These are phyloP conservation scores for Lagerstroemia speciosa DNA, from an alignment of 345 rosid genomes.

Conservation along the genomic window DNA sequence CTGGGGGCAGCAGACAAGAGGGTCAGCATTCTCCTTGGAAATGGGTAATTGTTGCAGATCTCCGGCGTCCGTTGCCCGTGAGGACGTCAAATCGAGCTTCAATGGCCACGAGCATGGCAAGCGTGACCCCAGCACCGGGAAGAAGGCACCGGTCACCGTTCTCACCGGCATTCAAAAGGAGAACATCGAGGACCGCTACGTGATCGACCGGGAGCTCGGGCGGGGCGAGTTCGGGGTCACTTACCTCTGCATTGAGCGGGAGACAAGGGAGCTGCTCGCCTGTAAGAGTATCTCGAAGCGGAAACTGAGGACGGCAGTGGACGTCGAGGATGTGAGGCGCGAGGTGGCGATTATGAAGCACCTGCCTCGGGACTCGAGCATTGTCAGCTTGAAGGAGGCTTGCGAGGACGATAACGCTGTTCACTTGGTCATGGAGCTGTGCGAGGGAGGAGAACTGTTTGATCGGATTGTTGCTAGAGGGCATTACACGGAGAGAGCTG, in stretches of 20 bases:
- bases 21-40: not conserved
- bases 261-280: constrained; percentile 70
- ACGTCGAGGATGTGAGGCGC: constrained; percentile 84
- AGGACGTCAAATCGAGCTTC: constrained; percentile 91
- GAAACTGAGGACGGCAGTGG: constrained; percentile 89
- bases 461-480: constrained; percentile 99
- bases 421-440: constrained; percentile 98
- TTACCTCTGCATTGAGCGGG: constrained; percentile 81
- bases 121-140: constrained; percentile 40
- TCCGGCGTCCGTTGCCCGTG: constrained; percentile 96
- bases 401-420: constrained; percentile 97
- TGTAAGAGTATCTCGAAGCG: constrained; percentile 96
- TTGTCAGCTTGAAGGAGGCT: constrained; percentile 87
- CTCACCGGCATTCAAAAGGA: constrained; percentile 65
- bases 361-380: constrained; percentile 75
- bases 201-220: constrained; percentile 91
- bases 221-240: constrained; percentile 99
- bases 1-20: not conserved
- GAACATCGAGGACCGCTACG: constrained; percentile 82
- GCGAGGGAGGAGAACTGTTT: constrained; percentile 97
- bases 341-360: constrained; percentile 99
- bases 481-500: constrained; percentile 98
- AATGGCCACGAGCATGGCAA: constrained; percentile 65
- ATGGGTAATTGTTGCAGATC: constrained; percentile 99
- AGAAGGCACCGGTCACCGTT: constrained; percentile 69